Evolutionary conservation across 139 green algal genomes (phyloP).

Genomic region (Asterochloris sp.): DNA sequence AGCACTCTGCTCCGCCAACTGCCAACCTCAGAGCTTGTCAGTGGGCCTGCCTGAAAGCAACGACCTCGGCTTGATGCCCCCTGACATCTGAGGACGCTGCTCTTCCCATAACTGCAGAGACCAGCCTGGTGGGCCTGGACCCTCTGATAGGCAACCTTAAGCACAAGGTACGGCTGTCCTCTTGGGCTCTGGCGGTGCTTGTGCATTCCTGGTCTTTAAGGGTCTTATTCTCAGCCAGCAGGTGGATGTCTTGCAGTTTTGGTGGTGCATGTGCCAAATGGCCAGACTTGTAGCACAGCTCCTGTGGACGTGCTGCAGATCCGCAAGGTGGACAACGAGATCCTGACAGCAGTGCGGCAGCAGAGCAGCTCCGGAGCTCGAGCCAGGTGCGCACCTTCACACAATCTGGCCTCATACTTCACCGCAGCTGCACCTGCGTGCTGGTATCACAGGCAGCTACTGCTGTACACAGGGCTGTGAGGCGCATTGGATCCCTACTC

Average conservation of each 20-base stretch:
- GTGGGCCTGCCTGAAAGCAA: neutral
- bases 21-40: constrained; percentile 10
- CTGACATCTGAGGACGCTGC: too few species aligned
- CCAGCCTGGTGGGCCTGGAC: constrained; percentile 72
- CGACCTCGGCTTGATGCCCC: too few species aligned
- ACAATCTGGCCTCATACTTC: neutral
- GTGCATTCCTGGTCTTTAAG: too few species aligned
- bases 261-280: neutral
- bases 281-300: neutral
- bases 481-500: too few species aligned
- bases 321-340: constrained; percentile 82
- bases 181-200: too few species aligned
- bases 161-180: constrained; percentile 47
- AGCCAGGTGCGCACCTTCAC: constrained; percentile 38
- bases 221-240: neutral
- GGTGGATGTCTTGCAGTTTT: neutral
- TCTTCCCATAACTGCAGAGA: constrained; percentile 50
- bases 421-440: neutral
- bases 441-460: neutral
- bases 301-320: constrained; percentile 52
- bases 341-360: constrained; percentile 80
- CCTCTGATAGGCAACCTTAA: constrained; percentile 71
- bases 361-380: constrained; percentile 71
- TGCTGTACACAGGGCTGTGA: too few species aligned
- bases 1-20: neutral